Percentiles rank a stretch among this genome's conserved stretches.
Conservation (phyloP, 2,329 filamentous ascomycete genomes). For the Setomelanomma holmii region DNA sequence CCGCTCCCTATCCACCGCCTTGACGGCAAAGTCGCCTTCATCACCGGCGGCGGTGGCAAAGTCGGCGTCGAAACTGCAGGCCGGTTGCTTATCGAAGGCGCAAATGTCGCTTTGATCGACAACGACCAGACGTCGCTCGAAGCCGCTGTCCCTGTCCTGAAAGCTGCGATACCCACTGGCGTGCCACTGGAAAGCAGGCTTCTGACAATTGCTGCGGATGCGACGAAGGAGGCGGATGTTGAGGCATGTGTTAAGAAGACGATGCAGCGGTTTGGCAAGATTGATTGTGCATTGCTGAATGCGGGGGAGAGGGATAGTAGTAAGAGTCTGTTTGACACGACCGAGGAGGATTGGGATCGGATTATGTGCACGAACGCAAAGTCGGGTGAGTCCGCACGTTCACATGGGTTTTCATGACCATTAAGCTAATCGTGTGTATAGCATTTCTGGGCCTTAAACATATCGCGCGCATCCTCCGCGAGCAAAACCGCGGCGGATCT, state of each 20-base stretch:
- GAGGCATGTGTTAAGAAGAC: conserved; percentile 30
- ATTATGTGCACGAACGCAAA: conserved; percentile 49
- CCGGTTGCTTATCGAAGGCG: conserved; percentile 46
- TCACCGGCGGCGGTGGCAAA: conserved; percentile 43
- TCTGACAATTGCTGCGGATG: conserved; percentile 44
- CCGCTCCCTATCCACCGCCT: conserved; percentile 42
- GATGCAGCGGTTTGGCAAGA: conserved; percentile 32
- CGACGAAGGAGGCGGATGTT: conserved; percentile 43
- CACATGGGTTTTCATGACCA: background rate
- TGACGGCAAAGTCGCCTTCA: conserved; percentile 40
- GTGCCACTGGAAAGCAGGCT: conserved; percentile 33
- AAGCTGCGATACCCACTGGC: conserved; percentile 33
- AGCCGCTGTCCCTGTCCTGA: conserved; percentile 31
- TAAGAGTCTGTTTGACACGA: conserved; percentile 47
- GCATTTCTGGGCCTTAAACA: conserved; percentile 51
- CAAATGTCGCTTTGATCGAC: conserved; percentile 48
- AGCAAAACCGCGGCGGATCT: conserved; percentile 43
- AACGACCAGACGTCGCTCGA: conserved; percentile 38
- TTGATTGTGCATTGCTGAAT: conserved; percentile 40
- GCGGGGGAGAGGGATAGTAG: conserved; percentile 33
- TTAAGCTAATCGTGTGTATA: too few species aligned
- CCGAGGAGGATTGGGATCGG: conserved; percentile 44
- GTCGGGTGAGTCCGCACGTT: conserved; percentile 37
- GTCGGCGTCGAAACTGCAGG: conserved; percentile 46
- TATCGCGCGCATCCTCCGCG: conserved; percentile 42